A percentile compares a stretch with the other conserved stretches of the same genome.
Evolutionary conservation across 805 yeast species (phyloP).

Genomic region (Clavispora santaluciae): DNA sequence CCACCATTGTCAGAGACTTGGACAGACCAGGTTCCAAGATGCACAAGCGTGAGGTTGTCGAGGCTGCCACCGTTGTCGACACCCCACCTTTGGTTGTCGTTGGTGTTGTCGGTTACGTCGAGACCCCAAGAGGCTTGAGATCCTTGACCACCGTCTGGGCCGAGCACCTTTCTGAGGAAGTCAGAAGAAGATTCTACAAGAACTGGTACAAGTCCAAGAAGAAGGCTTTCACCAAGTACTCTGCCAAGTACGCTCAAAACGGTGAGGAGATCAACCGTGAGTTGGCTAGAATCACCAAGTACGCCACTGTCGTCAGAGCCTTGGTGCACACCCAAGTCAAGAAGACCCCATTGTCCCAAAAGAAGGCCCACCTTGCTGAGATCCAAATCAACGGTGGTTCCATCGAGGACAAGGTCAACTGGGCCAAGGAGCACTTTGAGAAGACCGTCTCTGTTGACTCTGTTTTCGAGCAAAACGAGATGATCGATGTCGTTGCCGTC

Average conservation of each 20-base stretch:
- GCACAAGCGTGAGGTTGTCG: constrained; percentile 99
- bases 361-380: constrained; percentile 99
- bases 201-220: constrained; percentile 99
- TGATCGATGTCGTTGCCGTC: constrained; percentile 97
- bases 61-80: constrained; percentile 99
- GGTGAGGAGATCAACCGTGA: constrained; percentile 88
- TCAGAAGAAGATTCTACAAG: constrained; percentile 99
- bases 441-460: constrained; percentile 94
- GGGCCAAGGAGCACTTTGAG: constrained; percentile 99
- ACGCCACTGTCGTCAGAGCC: constrained; percentile 98
- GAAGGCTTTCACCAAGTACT: constrained; percentile 99
- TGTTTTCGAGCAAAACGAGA: constrained; percentile 98
- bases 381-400: constrained; percentile 99
- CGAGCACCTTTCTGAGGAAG: constrained; percentile 98
- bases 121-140: constrained; percentile 99
- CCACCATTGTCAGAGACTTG: constrained; percentile 99
- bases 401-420: constrained; percentile 91
- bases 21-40: constrained; percentile 99
- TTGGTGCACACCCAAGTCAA: constrained; percentile 99
- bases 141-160: constrained; percentile 99
- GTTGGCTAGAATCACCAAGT: constrained; percentile 97
- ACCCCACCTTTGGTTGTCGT: constrained; percentile 98
- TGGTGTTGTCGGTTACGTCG: constrained; percentile 99
- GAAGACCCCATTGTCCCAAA: constrained; percentile 98
- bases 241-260: constrained; percentile 93